Base-by-base conservation (phyloP, 768 basidiomycete species). In the Lyophyllum decastes region DNA sequence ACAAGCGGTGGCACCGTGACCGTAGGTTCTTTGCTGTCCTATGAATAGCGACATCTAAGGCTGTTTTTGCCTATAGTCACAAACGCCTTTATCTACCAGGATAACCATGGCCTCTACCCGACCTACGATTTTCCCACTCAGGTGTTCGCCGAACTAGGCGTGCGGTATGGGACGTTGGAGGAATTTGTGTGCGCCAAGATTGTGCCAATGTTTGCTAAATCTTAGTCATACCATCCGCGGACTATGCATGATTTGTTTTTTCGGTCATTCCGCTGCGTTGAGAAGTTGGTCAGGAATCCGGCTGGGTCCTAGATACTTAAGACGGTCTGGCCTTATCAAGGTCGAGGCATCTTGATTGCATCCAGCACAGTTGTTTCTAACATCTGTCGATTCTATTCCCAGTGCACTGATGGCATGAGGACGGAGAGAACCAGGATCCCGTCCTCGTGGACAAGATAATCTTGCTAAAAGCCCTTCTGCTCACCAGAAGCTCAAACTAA, bases 81-180 rank as follows among this genome's bases (percentile, higher is more conserved):
- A n/a, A 54, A 57, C 14, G 58, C 58, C 5, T 60, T 62, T 26
- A 54, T 57, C 38, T 60, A 62, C 38, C 60, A 61, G 52, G 40
- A 61, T 7, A 46, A 61, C 38, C 58, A 62, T 47, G 55, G 58
- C 14, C 52, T 60, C 4, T 63, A 60, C 47, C 55, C 58, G 14
- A 40, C 44, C 2, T 25, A 49, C n/a, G 30, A 43, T 1, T 57
- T 63, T 19, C 59, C 59, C 10, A 54, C 52, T 9, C 38, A 48
- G 34, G 16, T 34, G 14, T 50, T 57, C 16, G 52, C 44, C 11
- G 52, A 54, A 52, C 44, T 63, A 5, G 61, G 59, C 21, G 48
- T 63, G 8, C 34, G 57, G 41, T 57, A 48, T 24, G 58, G 61
- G 14, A 63, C 61, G 14, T 52, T 63, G 4, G 61, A 63, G 38